phyloP scores from a whole-genome alignment of 2,329 filamentous ascomycete species.

The Phialophora expanda region DNA sequence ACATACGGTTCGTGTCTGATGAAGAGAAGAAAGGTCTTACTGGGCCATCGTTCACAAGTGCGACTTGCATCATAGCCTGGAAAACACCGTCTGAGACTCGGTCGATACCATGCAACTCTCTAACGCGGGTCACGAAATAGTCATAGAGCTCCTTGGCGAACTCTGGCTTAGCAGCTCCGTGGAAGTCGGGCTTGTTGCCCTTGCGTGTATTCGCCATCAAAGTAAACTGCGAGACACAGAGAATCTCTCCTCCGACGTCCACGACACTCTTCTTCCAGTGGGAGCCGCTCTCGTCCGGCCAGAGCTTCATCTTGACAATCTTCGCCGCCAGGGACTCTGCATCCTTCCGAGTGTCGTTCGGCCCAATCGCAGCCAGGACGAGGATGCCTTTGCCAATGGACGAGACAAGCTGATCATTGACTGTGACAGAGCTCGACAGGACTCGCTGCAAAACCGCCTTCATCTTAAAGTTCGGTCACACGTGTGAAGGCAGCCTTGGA shows the following conservation, averaged over 20 bases:
- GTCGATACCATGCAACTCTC: conserved; percentile 71
- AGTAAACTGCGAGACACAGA: conserved; percentile 99
- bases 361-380: conserved; percentile 88
- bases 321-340: conserved; percentile 82
- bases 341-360: conserved; percentile 88
- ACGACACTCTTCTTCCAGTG: conserved; percentile 90
- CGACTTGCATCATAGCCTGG: conserved; percentile 98
- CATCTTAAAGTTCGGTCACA: conserved; percentile 20
- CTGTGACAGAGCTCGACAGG: conserved; percentile 91
- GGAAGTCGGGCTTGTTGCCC: conserved; percentile 93
- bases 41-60: conserved; percentile 82
- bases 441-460: conserved; percentile 91
- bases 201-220: conserved; percentile 92
- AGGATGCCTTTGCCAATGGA: conserved; percentile 88
- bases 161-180: conserved; percentile 78
- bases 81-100: conserved; percentile 94
- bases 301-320: conserved; percentile 86
- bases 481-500: neutral
- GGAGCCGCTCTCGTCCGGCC: conserved; percentile 77
- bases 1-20: neutral
- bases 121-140: conserved; percentile 78
- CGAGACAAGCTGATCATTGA: conserved; percentile 87
- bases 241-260: conserved; percentile 86
- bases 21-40: conserved; percentile 48
- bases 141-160: conserved; percentile 83